phyloP scores from a whole-genome alignment of 306 rosid genomes.

The Erythrophleum fordii region DNA sequence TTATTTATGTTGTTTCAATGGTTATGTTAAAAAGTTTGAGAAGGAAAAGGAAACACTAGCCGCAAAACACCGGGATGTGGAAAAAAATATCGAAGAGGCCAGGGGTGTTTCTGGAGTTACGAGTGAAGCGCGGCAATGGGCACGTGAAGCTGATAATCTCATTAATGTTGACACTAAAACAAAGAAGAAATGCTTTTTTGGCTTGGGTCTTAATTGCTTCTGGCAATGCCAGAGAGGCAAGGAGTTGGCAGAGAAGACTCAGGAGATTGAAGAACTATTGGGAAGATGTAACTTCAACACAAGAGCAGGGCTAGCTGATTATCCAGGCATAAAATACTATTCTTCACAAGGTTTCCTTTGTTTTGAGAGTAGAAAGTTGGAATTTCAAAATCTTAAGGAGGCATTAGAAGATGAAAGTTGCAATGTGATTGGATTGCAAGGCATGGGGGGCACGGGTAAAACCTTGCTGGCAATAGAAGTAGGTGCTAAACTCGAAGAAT shows the following conservation, averaged over 20 bases:
- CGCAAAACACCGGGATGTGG: background rate
- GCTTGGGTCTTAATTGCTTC: too few species aligned
- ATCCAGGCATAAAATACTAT: background rate
- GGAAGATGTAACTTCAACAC: too few species aligned
- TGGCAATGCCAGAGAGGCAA: too few species aligned
- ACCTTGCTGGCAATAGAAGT: background rate
- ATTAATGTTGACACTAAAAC: background rate
- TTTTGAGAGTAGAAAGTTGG: background rate
- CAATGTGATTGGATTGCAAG: background rate
- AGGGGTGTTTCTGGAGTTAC: background rate
- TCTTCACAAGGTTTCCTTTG: background rate
- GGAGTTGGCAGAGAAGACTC: too few species aligned
- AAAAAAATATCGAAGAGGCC: background rate
- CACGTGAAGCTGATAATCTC: background rate
- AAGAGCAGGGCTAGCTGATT: background rate
- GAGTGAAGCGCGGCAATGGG: background rate
- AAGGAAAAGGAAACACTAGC: background rate
- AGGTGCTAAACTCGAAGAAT: too few species aligned
- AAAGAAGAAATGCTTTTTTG: background rate
- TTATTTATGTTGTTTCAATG: background rate
- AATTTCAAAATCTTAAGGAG: background rate
- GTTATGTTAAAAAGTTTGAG: background rate
- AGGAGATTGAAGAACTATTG: too few species aligned
- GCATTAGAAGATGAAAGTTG: background rate
- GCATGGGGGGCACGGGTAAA: background rate